Conservation (phyloP, 1,284 basidiomycete species). For the Cutaneotrichosporon cyanovorans region DNA sequence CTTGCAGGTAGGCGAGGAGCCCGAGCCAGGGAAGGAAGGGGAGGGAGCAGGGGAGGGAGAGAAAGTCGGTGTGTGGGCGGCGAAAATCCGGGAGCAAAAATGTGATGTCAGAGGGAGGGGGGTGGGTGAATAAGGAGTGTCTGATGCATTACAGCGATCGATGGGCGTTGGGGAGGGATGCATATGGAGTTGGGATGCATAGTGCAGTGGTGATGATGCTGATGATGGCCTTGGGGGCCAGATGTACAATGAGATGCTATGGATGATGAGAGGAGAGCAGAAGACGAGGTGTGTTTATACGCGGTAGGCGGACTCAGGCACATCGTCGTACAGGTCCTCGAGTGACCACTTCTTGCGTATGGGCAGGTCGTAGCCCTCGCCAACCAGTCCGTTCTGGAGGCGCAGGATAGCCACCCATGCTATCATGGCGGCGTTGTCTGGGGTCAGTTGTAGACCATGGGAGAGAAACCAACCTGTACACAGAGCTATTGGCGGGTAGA, state of each 20-base stretch:
- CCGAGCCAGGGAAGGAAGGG: too few relatives aligned
- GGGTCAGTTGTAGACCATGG: not conserved
- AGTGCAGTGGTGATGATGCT: not conserved
- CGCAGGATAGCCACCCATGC: conserved; percentile 79
- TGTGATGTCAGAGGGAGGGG: not conserved
- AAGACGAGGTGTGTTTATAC: not conserved
- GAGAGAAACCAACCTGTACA: conserved; percentile 61
- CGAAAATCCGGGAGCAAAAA: not conserved
- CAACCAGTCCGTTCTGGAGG: conserved; percentile 54
- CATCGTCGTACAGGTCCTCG: conserved; percentile 52
- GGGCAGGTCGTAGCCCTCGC: conserved; percentile 50
- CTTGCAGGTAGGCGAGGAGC: too few relatives aligned
- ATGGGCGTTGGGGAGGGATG: too few relatives aligned
- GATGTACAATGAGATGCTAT: not conserved
- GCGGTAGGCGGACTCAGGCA: conserved; percentile 4
- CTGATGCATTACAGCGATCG: not conserved
- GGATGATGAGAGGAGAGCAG: not conserved
- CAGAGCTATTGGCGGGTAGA: conserved; percentile 59
- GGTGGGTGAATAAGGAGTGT: not conserved
- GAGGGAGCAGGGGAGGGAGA: too few relatives aligned
- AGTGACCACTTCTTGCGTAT: conserved; percentile 44
- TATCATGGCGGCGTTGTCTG: conserved; percentile 94
- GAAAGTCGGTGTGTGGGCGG: not conserved
- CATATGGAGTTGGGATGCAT: not conserved
- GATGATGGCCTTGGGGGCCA: too few relatives aligned